Conservation (phyloP, 192 early-diverging fungal genomes). For the Linnemannia hyalina region DNA sequence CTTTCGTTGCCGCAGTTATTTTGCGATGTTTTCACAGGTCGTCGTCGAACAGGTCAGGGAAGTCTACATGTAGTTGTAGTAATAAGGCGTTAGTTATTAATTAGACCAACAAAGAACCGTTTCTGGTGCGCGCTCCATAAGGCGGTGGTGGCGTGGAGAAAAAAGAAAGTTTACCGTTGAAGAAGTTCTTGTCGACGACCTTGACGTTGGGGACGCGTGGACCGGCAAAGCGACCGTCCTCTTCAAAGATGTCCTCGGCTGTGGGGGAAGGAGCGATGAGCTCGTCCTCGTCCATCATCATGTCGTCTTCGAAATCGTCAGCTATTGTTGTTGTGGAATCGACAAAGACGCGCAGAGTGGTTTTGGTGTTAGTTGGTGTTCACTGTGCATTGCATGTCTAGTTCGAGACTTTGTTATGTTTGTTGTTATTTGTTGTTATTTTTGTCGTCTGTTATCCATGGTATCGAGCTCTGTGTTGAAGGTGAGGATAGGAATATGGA, state of each 20-base stretch:
- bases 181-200: slow-evolving; percentile 45
- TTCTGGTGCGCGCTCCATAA: background rate
- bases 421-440: background rate
- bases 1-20: background rate
- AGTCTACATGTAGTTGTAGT: slow-evolving; percentile 1
- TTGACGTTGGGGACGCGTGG: slow-evolving; percentile 19
- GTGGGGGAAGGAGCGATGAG: slow-evolving; percentile 39
- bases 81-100: background rate
- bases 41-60: slow-evolving; percentile 44
- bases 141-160: background rate
- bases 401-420: background rate
- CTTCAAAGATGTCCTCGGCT: slow-evolving; percentile 38
- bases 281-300: slow-evolving; percentile 48
- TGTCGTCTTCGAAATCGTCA: slow-evolving; percentile 45
- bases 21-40: slow-evolving; percentile 4
- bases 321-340: slow-evolving; percentile 3
- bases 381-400: background rate
- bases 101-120: background rate
- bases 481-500: no score
- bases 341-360: background rate
- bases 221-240: background rate
- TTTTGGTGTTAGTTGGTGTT: background rate
- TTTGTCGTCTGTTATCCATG: background rate
- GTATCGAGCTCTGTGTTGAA: background rate
- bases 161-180: slow-evolving; percentile 25